Percentiles rank a stretch among this genome's conserved stretches.
Evolutionary conservation across 345 rosid species (phyloP).

Genomic region (Populus ilicifolia): DNA sequence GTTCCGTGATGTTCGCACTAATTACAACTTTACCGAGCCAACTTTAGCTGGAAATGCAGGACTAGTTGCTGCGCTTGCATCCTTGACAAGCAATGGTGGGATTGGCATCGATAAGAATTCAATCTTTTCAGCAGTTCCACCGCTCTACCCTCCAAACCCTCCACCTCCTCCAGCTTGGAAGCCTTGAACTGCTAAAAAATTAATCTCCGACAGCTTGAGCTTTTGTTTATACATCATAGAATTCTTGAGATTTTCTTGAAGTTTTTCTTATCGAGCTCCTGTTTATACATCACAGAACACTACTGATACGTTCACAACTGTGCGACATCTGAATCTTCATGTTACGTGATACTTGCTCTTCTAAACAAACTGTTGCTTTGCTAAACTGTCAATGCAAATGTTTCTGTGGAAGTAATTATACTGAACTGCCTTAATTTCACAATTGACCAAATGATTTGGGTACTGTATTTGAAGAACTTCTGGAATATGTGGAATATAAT

Average conservation of each 20-base stretch:
- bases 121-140: conserved; percentile 71
- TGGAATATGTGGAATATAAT: neutral
- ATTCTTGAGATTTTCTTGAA: neutral
- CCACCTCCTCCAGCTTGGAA: conserved; percentile 82
- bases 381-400: neutral
- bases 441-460: neutral
- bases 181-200: conserved; percentile 38
- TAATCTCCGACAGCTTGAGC: neutral
- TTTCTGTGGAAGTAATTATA: neutral
- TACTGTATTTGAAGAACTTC: too few species aligned
- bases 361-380: neutral
- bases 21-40: conserved; percentile 66
- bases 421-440: neutral
- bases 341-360: neutral
- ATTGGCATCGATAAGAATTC: conserved; percentile 50
- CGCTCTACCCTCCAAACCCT: conserved; percentile 64
- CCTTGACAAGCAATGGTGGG: conserved; percentile 58
- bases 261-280: neutral
- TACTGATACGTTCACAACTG: neutral
- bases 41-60: conserved; percentile 80
- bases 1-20: conserved; percentile 53
- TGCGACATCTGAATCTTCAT: neutral
- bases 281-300: neutral
- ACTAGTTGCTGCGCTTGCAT: conserved; percentile 71
- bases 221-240: neutral